Evolutionary conservation across 2,329 filamentous ascomycete genomes (phyloP).

Genomic region (Colletotrichum zoysiae): DNA sequence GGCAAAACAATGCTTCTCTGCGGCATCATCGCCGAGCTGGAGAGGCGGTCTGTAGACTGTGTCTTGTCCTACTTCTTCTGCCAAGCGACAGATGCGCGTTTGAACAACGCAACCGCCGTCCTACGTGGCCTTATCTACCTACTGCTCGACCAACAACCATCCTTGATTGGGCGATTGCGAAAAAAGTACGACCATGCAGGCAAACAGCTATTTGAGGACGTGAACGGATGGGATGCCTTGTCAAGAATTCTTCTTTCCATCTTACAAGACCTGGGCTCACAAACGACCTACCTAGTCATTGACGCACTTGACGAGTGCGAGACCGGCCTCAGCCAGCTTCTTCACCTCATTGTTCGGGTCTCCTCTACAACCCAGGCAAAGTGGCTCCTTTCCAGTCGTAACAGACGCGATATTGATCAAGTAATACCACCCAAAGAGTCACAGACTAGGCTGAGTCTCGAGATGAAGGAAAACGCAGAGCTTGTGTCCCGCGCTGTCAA

Average conservation of each 20-base stretch:
- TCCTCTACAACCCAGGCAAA: background rate
- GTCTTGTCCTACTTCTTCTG: background rate
- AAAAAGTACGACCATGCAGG: background rate
- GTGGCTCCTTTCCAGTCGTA: background rate
- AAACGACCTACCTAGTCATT: background rate
- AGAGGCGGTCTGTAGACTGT: background rate
- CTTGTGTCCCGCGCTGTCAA: background rate
- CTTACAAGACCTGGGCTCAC: background rate
- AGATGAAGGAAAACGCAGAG: background rate
- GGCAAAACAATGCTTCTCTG: background rate
- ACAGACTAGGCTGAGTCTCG: background rate
- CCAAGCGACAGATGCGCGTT: background rate
- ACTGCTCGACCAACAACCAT: background rate
- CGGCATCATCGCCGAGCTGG: background rate
- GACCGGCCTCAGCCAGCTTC: background rate
- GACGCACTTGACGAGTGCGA: background rate
- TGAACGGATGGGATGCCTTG: background rate
- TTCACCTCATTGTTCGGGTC: background rate
- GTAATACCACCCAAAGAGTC: background rate
- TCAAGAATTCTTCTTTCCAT: background rate
- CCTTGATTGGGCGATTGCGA: background rate
- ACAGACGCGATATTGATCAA: background rate
- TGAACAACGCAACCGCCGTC: background rate
- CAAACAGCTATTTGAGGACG: background rate
- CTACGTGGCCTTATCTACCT: background rate